Conservation (phyloP, 1,284 basidiomycete genomes). For the Cryptococcus deneoformans region DNA sequence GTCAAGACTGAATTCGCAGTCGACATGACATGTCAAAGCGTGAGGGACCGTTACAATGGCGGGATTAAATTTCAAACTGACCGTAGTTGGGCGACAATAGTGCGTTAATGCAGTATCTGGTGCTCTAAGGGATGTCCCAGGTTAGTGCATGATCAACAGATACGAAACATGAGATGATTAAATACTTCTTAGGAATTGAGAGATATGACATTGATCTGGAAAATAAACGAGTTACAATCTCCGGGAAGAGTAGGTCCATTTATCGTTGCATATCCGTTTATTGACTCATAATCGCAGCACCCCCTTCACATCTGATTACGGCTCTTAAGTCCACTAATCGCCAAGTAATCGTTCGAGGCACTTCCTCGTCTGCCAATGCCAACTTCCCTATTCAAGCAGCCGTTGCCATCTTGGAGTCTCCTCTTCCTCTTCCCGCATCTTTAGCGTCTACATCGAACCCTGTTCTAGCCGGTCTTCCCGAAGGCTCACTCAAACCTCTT, state of each 20-base stretch:
- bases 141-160: conserved; percentile 9
- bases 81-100: conserved; percentile 16
- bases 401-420: conserved; percentile 50
- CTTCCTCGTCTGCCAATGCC: conserved; percentile 32
- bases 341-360: conserved; percentile 51
- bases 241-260: conserved; percentile 41
- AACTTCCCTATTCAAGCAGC: conserved; percentile 37
- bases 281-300: conserved; percentile 23
- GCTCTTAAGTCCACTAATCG: conserved; percentile 49
- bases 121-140: conserved; percentile 34
- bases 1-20: conserved; percentile 50
- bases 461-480: conserved; percentile 15
- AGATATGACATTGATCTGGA: conserved; percentile 49
- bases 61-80: background rate
- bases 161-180: background rate
- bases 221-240: conserved; percentile 47
- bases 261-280: background rate
- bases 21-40: conserved; percentile 50
- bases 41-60: conserved; percentile 4
- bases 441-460: conserved; percentile 25
- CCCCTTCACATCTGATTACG: conserved; percentile 48
- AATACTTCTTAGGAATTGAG: conserved; percentile 38
- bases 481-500: conserved; percentile 9
- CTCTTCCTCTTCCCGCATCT: conserved; percentile 32
- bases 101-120: conserved; percentile 46